phyloP scores from a whole-genome alignment of 345 rosid species.

The Noccaea caerulescens region DNA sequence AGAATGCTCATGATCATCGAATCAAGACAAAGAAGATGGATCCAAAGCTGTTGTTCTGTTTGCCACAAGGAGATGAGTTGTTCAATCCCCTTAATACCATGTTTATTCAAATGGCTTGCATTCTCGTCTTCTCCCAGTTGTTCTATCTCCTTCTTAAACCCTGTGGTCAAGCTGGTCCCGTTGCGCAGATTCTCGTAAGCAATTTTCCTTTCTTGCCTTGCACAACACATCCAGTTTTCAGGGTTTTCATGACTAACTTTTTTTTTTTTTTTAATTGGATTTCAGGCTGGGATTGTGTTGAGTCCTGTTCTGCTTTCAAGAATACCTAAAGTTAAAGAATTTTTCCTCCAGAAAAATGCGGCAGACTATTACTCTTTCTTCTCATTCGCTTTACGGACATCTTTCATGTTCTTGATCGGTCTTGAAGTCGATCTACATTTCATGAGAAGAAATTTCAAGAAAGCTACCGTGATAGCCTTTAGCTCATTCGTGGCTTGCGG shows the following conservation, averaged over 20 bases:
- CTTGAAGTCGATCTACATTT: slow-evolving; percentile 68
- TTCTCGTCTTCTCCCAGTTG: slow-evolving; percentile 84
- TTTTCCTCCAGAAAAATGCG: slow-evolving; percentile 61
- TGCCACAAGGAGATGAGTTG: slow-evolving; percentile 43
- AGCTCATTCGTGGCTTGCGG: slow-evolving; percentile 48
- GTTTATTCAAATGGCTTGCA: slow-evolving; percentile 66
- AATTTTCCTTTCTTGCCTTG: background rate
- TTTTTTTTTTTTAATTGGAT: background rate
- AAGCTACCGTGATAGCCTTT: slow-evolving; percentile 49
- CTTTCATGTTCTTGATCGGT: slow-evolving; percentile 84
- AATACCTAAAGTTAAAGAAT: slow-evolving; percentile 42
- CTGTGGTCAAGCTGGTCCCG: slow-evolving; percentile 79
- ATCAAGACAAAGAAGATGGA: slow-evolving; percentile 43
- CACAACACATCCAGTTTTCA: background rate
- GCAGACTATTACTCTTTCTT: slow-evolving; percentile 58
- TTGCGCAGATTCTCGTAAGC: slow-evolving; percentile 77
- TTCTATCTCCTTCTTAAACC: slow-evolving; percentile 78
- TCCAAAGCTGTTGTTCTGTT: slow-evolving; percentile 45
- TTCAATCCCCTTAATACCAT: slow-evolving; percentile 74
- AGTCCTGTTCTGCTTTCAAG: slow-evolving; percentile 75
- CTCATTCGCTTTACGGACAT: slow-evolving; percentile 55
- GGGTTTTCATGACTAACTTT: background rate
- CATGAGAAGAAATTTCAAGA: slow-evolving; percentile 53
- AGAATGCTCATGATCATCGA: slow-evolving; percentile 42
- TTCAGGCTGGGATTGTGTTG: slow-evolving; percentile 78